A percentile compares a stretch with the other conserved stretches of the same genome.
Conservation (phyloP, 768 basidiomycete species). For the Mycena rosella region DNA sequence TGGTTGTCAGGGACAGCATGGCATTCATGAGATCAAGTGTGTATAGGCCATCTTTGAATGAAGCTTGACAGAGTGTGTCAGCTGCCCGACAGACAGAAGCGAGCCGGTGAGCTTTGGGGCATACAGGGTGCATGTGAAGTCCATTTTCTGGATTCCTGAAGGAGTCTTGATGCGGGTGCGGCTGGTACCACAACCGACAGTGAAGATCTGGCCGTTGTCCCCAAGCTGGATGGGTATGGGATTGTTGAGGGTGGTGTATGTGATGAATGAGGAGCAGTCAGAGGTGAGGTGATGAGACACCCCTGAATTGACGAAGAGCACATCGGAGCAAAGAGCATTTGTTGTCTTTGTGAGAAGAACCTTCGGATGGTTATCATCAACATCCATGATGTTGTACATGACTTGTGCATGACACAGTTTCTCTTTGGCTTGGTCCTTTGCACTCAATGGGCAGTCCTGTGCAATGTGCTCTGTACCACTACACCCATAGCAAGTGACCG, state of each 20-base stretch:
- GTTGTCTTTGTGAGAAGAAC: constrained; percentile 19
- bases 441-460: neutral
- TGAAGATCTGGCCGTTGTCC: constrained; percentile 2
- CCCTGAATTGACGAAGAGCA: too few relatives aligned
- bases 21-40: neutral
- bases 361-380: neutral
- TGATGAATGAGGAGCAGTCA: too few relatives aligned
- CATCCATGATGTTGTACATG: neutral
- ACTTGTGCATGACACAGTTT: constrained; percentile 1
- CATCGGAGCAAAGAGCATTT: too few relatives aligned
- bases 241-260: too few relatives aligned
- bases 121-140: neutral
- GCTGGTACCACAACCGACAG: neutral
- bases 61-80: too few relatives aligned
- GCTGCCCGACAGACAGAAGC: constrained; percentile 5
- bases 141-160: neutral
- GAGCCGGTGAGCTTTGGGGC: neutral
- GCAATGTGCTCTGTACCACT: neutral
- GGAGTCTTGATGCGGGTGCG: neutral
- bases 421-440: neutral
- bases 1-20: too few relatives aligned
- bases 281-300: too few relatives aligned
- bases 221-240: constrained; percentile 9
- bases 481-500: neutral
- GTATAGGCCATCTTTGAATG: too few relatives aligned